These are phyloP conservation scores for Fragilaria crotonensis DNA, from an alignment of 108 stramenopile species.

Conservation along the genomic window DNA sequence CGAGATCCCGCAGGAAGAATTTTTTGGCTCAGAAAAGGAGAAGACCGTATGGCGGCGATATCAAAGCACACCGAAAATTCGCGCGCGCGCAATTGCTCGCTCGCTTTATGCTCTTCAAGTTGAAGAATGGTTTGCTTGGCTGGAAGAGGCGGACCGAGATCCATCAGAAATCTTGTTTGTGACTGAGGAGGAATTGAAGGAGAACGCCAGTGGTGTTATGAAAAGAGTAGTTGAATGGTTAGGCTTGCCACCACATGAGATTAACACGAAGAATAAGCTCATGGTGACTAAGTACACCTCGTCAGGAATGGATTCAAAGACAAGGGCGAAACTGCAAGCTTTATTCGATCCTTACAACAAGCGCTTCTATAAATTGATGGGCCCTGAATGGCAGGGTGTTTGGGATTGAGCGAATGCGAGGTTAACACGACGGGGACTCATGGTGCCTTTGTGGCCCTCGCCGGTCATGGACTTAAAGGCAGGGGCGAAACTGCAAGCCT, in stretches of 20 bases:
- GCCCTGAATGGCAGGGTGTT: background rate
- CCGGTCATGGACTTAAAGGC: conserved; percentile 5
- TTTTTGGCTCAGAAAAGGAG: conserved; percentile 8
- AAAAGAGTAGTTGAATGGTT: background rate
- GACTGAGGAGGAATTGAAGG: conserved; percentile 4
- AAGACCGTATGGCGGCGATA: conserved; percentile 16
- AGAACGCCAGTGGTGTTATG: background rate
- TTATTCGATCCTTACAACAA: conserved; percentile 12
- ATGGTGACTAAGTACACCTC: background rate
- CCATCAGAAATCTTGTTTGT: conserved; percentile 12
- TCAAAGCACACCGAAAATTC: conserved; percentile 62
- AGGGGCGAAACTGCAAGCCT: conserved; percentile 5
- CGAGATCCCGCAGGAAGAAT: conserved; percentile 18
- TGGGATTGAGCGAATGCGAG: background rate
- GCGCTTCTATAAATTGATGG: conserved; percentile 5
- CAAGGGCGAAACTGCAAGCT: conserved; percentile 4
- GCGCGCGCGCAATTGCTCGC: conserved; percentile 14
- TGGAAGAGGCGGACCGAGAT: conserved; percentile 10
- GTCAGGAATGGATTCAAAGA: conserved; percentile 3
- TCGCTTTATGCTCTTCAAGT: conserved; percentile 16
- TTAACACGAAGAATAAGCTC: background rate
- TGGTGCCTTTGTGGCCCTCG: background rate
- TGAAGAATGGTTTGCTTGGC: conserved; percentile 17
- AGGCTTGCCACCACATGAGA: background rate
- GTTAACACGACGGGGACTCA: background rate